These are phyloP conservation scores for Sporisorium sorghi DNA, from an alignment of 1,284 basidiomycete genomes.

Conservation along the genomic window DNA sequence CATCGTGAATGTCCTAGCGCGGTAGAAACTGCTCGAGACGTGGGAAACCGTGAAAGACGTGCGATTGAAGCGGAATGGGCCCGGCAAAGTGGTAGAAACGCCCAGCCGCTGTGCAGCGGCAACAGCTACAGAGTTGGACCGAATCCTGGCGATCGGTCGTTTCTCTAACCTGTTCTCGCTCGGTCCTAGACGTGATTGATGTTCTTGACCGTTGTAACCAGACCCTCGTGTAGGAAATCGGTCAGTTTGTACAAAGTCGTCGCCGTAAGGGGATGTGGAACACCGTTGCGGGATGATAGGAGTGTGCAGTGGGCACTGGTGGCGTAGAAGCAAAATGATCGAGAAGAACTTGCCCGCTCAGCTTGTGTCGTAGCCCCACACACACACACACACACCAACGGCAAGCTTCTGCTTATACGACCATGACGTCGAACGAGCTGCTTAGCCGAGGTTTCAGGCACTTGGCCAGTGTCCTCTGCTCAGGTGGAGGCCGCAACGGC, in stretches of 20 bases:
- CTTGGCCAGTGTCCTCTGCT: too few species aligned
- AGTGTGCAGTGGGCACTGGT: background rate
- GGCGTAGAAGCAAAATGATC: background rate
- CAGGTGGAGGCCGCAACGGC: too few species aligned
- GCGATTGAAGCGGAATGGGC: too few species aligned
- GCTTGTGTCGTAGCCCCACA: too few species aligned
- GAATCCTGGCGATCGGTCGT: conserved; percentile 19
- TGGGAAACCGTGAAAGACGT: background rate
- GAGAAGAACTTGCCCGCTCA: background rate
- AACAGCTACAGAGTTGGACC: conserved; percentile 9
- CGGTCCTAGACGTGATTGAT: too few species aligned
- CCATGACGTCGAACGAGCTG: conserved; percentile 22
- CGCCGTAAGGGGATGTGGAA: too few species aligned
- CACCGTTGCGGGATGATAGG: background rate
- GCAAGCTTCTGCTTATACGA: conserved; percentile 9
- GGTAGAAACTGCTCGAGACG: background rate
- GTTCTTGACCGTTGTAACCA: too few species aligned
- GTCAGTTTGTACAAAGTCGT: too few species aligned
- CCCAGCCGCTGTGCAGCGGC: conserved; percentile 22
- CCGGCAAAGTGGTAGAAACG: background rate
- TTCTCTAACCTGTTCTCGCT: too few species aligned
- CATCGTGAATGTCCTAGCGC: background rate
- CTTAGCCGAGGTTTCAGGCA: background rate
- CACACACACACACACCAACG: too few species aligned
- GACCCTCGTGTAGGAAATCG: too few species aligned